Evolutionary conservation across 2,329 filamentous ascomycete genomes (phyloP), one percentile per base, ranked within the genome.

Genomic region (Penicillium fuscoglaucum): DNA sequence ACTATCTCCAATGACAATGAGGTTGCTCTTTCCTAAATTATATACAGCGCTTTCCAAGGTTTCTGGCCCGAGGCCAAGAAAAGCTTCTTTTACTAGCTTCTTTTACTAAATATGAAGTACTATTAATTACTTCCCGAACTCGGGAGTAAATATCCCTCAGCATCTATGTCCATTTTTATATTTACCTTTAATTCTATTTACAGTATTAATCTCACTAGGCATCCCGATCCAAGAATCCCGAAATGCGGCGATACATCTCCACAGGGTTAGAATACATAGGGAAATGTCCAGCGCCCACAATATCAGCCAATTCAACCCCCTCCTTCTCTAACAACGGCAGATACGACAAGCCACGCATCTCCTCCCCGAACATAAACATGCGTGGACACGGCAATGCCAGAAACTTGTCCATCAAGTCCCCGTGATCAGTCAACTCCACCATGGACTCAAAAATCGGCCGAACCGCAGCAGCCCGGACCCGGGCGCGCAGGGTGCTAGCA

Each of bases 201-300:
- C 15, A 37, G 13, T 13, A 15, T 39, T 10, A 52, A 21, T 35
- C 10, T 5, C 8, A 33, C 15, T 43, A 19, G 28, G 28, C 31
- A 28, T 13, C n/a, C 17, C 37, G 33, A 52, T 58, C 43, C 35
- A 67, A 58, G 33, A 70, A 68, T 0, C 7, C 48, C 15, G 57
- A 51, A 46, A 70, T 66, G 31, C 56, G 58, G 4, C 59, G 52
- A 54, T 62, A 66, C 66, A 68, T 70, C 47, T 68, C 67, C 24
- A 66, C 51, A n/a, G 66, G 68, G 31, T 69, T 68, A 3, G 67
- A 66, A 59, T 68, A 70, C 68, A 69, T 69, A 4, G 66, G 67
- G 35, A 68, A 69, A 63, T 69, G 65, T 4, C 66, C 67, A 57
- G 60, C 61, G 12, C 57, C 52, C 19, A 52, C 21, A 40, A 69